Evolutionary conservation across 2,329 filamentous ascomycete species (phyloP).

Genomic region (Phyllosticta capitalensis): DNA sequence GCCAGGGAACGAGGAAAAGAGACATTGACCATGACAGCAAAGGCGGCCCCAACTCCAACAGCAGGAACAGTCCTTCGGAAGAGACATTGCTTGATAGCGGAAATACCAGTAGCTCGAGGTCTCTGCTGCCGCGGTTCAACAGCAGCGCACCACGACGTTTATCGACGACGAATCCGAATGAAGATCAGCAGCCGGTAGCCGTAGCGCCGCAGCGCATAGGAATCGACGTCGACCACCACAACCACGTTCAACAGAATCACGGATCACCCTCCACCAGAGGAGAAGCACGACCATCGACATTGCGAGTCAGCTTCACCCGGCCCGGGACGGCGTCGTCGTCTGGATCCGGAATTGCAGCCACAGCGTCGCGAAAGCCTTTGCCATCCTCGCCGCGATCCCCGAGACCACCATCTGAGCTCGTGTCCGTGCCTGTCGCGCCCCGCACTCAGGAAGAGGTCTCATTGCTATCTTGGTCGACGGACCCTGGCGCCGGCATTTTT

Average conservation of each 20-base stretch:
- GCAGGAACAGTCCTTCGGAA: neutral
- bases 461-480: neutral
- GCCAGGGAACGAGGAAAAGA: neutral
- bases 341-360: neutral
- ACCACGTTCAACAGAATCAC: too few relatives aligned
- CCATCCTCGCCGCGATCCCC: neutral
- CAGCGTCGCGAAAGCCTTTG: neutral
- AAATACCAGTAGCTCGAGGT: neutral
- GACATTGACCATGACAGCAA: neutral
- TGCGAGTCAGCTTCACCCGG: neutral
- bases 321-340: neutral
- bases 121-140: neutral
- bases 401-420: neutral
- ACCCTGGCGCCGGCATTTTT: neutral
- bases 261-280: neutral
- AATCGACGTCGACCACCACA: neutral
- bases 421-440: neutral
- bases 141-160: slow-evolving; percentile 1
- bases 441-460: neutral
- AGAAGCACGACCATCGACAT: neutral
- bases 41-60: neutral
- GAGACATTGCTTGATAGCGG: neutral
- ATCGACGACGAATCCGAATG: slow-evolving; percentile 7
- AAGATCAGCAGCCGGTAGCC: slow-evolving; percentile 1
- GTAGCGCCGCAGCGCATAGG: neutral